These are phyloP conservation scores for Gonapodya prolifera DNA, from an alignment of 192 early-diverging fungal species.

Conservation along the genomic window DNA sequence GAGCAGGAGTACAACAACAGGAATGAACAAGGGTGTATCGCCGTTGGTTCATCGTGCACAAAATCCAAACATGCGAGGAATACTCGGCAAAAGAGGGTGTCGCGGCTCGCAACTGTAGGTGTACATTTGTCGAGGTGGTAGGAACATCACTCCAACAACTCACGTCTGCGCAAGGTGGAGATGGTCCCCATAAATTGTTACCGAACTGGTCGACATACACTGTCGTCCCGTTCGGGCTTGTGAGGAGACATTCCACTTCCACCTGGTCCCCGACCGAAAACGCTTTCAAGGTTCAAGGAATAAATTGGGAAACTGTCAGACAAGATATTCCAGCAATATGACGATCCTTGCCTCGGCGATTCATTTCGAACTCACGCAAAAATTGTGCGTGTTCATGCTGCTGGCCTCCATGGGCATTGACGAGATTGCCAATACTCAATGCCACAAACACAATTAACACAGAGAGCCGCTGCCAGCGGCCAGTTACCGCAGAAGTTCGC, in stretches of 20 bases:
- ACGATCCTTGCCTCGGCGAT: not conserved
- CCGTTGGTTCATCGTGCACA: no score
- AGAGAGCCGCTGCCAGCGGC: no score
- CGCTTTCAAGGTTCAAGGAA: not conserved
- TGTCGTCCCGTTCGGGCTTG: not conserved
- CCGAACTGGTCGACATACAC: conserved; percentile 7
- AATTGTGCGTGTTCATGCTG: not conserved
- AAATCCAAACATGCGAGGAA: no score
- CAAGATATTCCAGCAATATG: not conserved
- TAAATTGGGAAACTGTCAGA: not conserved
- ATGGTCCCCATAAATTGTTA: not conserved
- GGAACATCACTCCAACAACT: no score
- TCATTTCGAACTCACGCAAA: not conserved
- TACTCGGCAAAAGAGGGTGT: no score
- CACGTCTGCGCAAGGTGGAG: not conserved
- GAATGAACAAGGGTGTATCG: no score
- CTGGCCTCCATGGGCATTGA: not conserved
- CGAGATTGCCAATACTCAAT: no score
- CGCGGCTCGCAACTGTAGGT: no score
- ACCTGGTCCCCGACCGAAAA: not conserved
- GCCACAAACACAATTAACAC: no score
- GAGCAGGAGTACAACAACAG: not conserved
- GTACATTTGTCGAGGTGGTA: no score
- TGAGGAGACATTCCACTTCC: not conserved
- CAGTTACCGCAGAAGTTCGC: no score